Evolutionary conservation across 495 filamentous ascomycete species (phyloP).

Genomic region (Bathelium albidoporum): DNA sequence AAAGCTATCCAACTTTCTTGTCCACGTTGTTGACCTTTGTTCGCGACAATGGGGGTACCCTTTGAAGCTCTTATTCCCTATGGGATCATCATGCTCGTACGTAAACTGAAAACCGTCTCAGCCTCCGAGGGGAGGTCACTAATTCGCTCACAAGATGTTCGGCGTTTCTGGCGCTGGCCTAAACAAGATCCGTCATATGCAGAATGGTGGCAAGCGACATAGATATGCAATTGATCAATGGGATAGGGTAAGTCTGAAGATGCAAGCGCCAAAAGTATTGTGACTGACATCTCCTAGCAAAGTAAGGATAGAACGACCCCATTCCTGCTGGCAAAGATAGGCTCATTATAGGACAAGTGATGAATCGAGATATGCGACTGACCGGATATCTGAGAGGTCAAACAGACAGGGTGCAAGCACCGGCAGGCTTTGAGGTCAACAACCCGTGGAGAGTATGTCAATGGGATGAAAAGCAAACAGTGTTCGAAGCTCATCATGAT

Average conservation of each 20-base stretch:
- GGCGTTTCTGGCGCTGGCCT: constrained; percentile 69
- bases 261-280: neutral
- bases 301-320: constrained; percentile 42
- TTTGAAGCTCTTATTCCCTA: constrained; percentile 95
- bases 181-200: constrained; percentile 59
- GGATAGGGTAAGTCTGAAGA: constrained; percentile 58
- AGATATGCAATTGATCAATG: constrained; percentile 81
- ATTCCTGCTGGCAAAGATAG: constrained; percentile 8
- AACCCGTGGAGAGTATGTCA: constrained; percentile 79
- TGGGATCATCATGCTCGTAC: constrained; percentile 76
- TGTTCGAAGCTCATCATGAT: neutral
- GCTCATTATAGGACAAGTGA: constrained; percentile 54
- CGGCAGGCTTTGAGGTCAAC: constrained; percentile 82
- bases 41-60: constrained; percentile 70
- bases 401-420: constrained; percentile 66
- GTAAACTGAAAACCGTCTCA: constrained; percentile 29
- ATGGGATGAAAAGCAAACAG: neutral
- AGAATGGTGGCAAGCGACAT: constrained; percentile 79
- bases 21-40: neutral
- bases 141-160: constrained; percentile 63
- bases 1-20: neutral
- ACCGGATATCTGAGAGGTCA: constrained; percentile 82
- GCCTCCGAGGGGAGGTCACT: neutral
- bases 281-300: constrained; percentile 52
- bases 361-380: constrained; percentile 85